Conservation (phyloP, 164 flowering plant genomes). For the Annona cherimola region DNA sequence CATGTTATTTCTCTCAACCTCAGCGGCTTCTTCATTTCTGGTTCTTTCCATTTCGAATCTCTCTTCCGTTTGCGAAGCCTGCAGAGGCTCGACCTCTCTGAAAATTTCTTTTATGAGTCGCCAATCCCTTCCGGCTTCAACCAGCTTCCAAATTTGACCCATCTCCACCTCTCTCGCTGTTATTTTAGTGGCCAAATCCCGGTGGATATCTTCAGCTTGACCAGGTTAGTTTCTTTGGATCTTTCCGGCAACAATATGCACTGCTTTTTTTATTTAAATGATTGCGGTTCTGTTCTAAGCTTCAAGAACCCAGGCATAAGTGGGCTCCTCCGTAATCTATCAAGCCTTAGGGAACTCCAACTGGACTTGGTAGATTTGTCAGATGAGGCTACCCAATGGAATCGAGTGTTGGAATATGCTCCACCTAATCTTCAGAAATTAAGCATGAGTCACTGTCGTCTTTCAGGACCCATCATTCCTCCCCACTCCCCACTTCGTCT, state of each 20-base stretch:
- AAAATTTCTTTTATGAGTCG: neutral
- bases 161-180: neutral
- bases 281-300: neutral
- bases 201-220: constrained; percentile 21
- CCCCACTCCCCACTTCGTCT: constrained; percentile 17
- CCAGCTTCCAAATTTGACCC: neutral
- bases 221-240: constrained; percentile 24
- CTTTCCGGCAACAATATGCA: constrained; percentile 12
- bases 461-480: constrained; percentile 26
- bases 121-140: neutral
- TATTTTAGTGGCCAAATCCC: constrained; percentile 14
- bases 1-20: constrained; percentile 14
- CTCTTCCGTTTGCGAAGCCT: constrained; percentile 9
- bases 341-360: constrained; percentile 21
- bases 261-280: constrained; percentile 12
- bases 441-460: constrained; percentile 10
- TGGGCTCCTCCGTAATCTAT: constrained; percentile 20
- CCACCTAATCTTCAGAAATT: constrained; percentile 11
- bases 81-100: constrained; percentile 8
- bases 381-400: constrained; percentile 21
- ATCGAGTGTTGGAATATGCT: constrained; percentile 23
- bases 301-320: constrained; percentile 26
- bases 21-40: neutral
- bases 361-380: constrained; percentile 35
- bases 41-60: neutral